Conservation (phyloP, 2,329 filamentous ascomycete species). For the Pseudogymnoascus sp. region DNA sequence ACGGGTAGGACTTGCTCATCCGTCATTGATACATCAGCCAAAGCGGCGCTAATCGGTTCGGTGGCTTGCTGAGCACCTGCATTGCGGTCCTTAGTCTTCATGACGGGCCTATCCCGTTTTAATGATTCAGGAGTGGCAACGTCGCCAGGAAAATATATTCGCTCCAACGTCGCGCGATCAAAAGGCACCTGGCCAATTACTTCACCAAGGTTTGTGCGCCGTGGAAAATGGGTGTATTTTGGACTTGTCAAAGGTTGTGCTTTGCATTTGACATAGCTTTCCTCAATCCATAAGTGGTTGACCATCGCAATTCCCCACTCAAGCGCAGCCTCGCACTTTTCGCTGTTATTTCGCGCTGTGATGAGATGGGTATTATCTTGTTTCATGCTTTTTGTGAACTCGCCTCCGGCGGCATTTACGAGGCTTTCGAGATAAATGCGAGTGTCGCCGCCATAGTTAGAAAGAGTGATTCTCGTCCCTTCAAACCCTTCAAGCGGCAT, state of each 20-base stretch:
- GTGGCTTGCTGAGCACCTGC: neutral
- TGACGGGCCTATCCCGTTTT: slow-evolving; percentile 37
- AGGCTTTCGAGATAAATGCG: slow-evolving; percentile 90
- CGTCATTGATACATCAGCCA: neutral
- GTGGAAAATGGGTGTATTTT: slow-evolving; percentile 80
- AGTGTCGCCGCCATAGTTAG: slow-evolving; percentile 93
- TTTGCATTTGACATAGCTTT: slow-evolving; percentile 87
- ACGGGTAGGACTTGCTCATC: neutral
- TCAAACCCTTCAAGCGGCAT: slow-evolving; percentile 74
- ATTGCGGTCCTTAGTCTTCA: slow-evolving; percentile 37
- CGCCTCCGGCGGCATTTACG: slow-evolving; percentile 72
- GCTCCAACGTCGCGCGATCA: slow-evolving; percentile 53
- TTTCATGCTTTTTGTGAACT: slow-evolving; percentile 92
- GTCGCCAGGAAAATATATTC: slow-evolving; percentile 52
- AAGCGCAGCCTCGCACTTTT: slow-evolving; percentile 84
- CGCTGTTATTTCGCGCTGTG: slow-evolving; percentile 79
- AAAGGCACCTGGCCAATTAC: slow-evolving; percentile 84
- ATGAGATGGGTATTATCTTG: slow-evolving; percentile 93
- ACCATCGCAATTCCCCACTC: slow-evolving; percentile 89
- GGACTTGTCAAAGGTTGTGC: slow-evolving; percentile 63
- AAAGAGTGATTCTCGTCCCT: slow-evolving; percentile 73
- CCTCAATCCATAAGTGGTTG: slow-evolving; percentile 96
- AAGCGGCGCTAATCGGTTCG: neutral
- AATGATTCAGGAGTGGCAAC: slow-evolving; percentile 32
- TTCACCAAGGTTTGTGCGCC: slow-evolving; percentile 83